Conservation (phyloP, 2,329 filamentous ascomycete species). For the Diaporthe humulicola region DNA sequence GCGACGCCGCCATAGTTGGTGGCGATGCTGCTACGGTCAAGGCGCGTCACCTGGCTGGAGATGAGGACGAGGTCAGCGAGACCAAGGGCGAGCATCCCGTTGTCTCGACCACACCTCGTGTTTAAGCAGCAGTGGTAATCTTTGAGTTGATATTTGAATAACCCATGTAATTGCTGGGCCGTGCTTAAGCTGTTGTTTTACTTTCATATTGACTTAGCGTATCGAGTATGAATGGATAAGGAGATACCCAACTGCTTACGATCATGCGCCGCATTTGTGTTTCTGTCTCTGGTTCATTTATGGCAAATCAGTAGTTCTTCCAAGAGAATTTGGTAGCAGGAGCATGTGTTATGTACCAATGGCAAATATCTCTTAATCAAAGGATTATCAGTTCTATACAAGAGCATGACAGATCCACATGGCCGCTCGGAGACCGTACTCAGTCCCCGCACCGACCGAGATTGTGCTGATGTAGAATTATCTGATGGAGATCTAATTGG, state of each 20-base stretch:
- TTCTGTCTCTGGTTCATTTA: too few species aligned
- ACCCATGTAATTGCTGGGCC: background rate
- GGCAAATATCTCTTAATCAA: too few species aligned
- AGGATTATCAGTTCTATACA: too few species aligned
- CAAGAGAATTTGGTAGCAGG: too few species aligned
- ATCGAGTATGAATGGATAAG: background rate
- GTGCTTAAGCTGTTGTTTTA: background rate
- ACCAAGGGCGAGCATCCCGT: slow-evolving; percentile 24
- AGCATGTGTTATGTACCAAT: too few species aligned
- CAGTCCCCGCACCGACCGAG: too few species aligned
- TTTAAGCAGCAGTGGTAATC: background rate
- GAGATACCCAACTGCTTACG: background rate
- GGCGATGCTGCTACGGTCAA: slow-evolving; percentile 41
- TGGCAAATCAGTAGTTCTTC: too few species aligned
- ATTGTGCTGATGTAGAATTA: too few species aligned
- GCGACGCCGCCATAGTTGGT: slow-evolving; percentile 39
- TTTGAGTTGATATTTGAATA: background rate
- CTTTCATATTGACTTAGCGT: too few species aligned
- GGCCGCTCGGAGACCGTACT: too few species aligned
- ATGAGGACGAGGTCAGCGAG: slow-evolving; percentile 37
- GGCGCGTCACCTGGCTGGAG: slow-evolving; percentile 40
- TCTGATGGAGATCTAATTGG: too few species aligned
- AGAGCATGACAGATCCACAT: too few species aligned
- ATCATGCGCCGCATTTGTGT: background rate
- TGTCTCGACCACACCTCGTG: background rate